These are phyloP conservation scores for Spiromastix sp. DNA, from an alignment of 2,329 filamentous ascomycete genomes.

Conservation along the genomic window DNA sequence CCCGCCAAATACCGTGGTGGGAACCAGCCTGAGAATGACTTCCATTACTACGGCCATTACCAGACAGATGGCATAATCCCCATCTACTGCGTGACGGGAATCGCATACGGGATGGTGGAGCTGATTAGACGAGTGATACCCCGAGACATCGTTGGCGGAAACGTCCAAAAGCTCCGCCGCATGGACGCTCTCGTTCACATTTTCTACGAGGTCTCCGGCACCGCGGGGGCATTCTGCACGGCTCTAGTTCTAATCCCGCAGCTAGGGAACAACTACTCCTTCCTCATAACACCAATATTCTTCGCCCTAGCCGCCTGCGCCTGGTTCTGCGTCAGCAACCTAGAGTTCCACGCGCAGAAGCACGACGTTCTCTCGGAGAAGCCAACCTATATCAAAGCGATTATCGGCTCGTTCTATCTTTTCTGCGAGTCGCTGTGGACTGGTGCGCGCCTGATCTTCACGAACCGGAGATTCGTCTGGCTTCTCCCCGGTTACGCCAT, in stretches of 20 bases:
- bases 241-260: constrained; percentile 41
- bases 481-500: constrained; percentile 40
- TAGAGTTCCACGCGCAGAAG: constrained; percentile 16
- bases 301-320: constrained; percentile 31
- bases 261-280: constrained; percentile 43
- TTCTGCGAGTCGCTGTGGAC: constrained; percentile 39
- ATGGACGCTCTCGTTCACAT: constrained; percentile 40
- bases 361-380: constrained; percentile 13
- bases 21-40: constrained; percentile 26
- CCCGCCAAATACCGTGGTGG: constrained; percentile 16
- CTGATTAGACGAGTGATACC: constrained; percentile 42
- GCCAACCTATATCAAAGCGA: constrained; percentile 28
- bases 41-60: constrained; percentile 39
- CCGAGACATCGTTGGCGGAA: constrained; percentile 41
- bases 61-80: constrained; percentile 42
- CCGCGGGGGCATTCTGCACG: constrained; percentile 38
- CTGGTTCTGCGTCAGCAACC: constrained; percentile 40
- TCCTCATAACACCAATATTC: constrained; percentile 41
- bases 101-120: constrained; percentile 42
- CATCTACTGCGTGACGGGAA: constrained; percentile 35
- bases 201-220: constrained; percentile 41
- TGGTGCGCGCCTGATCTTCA: constrained; percentile 38
- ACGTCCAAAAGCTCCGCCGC: constrained; percentile 39
- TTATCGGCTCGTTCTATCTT: constrained; percentile 31
- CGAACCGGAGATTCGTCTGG: constrained; percentile 40